Base-by-base conservation (phyloP, 306 rosid genomes). In the Ormosia emarginata region DNA sequence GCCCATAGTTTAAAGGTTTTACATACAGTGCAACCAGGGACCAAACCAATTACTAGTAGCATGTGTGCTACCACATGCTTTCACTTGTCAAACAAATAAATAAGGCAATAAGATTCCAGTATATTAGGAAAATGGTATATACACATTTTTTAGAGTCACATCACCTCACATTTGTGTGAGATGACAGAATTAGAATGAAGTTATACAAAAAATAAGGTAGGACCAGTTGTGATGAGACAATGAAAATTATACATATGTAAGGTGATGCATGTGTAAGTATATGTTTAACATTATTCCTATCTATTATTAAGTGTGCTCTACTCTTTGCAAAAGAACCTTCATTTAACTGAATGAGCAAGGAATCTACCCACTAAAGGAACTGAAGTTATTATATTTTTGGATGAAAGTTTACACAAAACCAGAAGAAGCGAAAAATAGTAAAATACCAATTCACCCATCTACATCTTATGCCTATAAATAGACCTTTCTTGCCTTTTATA, bases 401-500 rank as follows among this genome's bases (percentile, higher is more conserved):
- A 67, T 34, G 33, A 58, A 34, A 32, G 39, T 81, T 47, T 76
- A 55, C 59, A 57, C 53, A 10, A 74, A 33, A 57, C 75, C 74
- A 33, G 37, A 55, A 62, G 37, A 53, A 56, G 6, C 46, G 32
- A 59, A 76, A 82, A 79, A 24, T 24, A 24, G 24, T 24, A 24
- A 49, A 49, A 30, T 50, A 71, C 71, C 58, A 72, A 85, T 12
- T 52, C 36, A 77, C 72, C 71, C 49, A 4, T 79, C 71, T 24
- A 47, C 72, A 68, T 55, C 68, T 62, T 57, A 69, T 81, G 77
- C 83, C 69, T 88, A 83, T 83, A 83, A 69, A 86, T 74, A 62
- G 18, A 30, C 49, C 18, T 46, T 30, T 30, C 57, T 7, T 12
- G 3, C 58, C 36, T 74, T 67, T 18, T 50, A 34, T 78, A 41